Percentiles rank a stretch among this genome's conserved stretches.
Evolutionary conservation across 805 yeast genomes (phyloP).

Genomic region (Ogataea nakhonphanomensis): DNA sequence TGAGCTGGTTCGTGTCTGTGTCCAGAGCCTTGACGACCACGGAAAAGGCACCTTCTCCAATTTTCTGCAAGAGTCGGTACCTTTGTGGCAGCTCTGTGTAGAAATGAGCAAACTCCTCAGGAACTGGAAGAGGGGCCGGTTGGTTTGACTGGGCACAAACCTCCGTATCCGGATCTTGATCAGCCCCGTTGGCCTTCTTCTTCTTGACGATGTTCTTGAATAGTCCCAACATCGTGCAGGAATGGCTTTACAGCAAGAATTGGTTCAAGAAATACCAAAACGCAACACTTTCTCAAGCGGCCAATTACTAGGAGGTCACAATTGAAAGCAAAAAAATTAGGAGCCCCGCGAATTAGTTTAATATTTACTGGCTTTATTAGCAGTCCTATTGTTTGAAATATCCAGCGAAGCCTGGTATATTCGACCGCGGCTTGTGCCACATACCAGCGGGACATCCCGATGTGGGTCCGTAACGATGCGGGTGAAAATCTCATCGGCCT

Average conservation of each 20-base stretch:
- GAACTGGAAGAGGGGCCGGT: slow-evolving; percentile 4
- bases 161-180: background rate
- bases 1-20: slow-evolving; percentile 36
- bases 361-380: background rate
- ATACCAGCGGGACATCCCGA: background rate
- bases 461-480: background rate
- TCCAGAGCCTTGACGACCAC: slow-evolving; percentile 73
- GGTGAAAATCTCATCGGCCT: background rate
- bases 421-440: slow-evolving; percentile 3
- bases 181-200: slow-evolving; percentile 13
- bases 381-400: background rate
- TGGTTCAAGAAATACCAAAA: too few species aligned
- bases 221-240: slow-evolving; percentile 26
- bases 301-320: background rate
- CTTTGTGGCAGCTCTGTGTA: slow-evolving; percentile 29
- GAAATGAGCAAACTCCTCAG: slow-evolving; percentile 18
- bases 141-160: background rate
- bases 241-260: background rate
- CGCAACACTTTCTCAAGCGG: background rate
- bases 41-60: slow-evolving; percentile 91
- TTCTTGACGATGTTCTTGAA: slow-evolving; percentile 28
- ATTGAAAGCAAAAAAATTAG: slow-evolving; percentile 5
- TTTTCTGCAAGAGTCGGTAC: slow-evolving; percentile 29
- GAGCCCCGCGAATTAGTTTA: slow-evolving; percentile 4
- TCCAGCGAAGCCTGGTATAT: background rate